Percentiles rank a stretch among this genome's conserved stretches.
phyloP scores from a whole-genome alignment of 208 protist species.

The Crithidia bombi region DNA sequence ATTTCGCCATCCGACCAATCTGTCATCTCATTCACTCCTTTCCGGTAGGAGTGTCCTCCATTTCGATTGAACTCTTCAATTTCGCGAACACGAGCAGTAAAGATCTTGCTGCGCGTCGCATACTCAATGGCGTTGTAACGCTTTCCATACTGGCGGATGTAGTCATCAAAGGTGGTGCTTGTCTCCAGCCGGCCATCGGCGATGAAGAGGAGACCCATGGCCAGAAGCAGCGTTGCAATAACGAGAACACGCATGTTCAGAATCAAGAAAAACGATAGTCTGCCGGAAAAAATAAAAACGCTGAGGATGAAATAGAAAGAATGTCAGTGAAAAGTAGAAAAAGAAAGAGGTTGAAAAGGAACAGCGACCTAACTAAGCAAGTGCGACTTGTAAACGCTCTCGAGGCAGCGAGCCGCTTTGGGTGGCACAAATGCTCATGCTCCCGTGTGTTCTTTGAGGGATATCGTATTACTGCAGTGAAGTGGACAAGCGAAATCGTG shows the following conservation, averaged over 20 bases:
- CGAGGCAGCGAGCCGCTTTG: too few species aligned
- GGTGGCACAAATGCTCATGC: neutral
- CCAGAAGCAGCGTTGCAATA: neutral
- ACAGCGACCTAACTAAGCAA: too few species aligned
- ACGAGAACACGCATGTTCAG: neutral
- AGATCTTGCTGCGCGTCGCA: constrained; percentile 37
- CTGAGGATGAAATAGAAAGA: constrained; percentile 2
- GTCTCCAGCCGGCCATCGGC: constrained; percentile 2
- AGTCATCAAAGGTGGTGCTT: constrained; percentile 39
- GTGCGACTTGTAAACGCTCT: too few species aligned
- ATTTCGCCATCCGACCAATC: constrained; percentile 64
- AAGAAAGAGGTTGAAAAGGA: neutral
- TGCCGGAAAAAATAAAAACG: constrained; percentile 6
- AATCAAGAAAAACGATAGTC: neutral
- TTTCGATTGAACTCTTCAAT: constrained; percentile 40
- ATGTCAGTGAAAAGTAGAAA: neutral
- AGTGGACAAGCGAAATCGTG: too few species aligned
- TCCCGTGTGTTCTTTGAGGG: too few species aligned
- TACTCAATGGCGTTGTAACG: constrained; percentile 47
- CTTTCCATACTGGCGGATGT: constrained; percentile 44
- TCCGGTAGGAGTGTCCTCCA: constrained; percentile 18
- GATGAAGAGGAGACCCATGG: neutral
- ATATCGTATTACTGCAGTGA: too few species aligned
- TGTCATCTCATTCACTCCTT: constrained; percentile 52
- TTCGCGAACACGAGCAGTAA: constrained; percentile 33